Conservation (phyloP, 2,329 filamentous ascomycete genomes). For the Aspergillus pseudoviridinutans region DNA sequence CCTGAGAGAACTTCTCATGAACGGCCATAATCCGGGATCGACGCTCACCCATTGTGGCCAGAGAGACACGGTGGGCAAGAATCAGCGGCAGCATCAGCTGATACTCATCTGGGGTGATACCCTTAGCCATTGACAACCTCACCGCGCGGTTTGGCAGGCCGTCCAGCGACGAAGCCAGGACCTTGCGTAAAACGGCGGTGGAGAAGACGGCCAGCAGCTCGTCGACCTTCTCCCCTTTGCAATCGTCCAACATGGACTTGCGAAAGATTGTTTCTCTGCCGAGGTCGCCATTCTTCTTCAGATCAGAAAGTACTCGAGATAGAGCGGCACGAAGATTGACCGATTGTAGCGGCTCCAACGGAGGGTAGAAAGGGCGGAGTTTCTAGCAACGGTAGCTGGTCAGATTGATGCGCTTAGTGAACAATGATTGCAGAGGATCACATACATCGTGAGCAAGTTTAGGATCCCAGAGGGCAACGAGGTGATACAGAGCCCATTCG, state of each 20-base stretch:
- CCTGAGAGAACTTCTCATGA: conserved; percentile 61
- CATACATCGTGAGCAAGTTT: conserved; percentile 68
- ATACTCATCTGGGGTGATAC: conserved; percentile 30
- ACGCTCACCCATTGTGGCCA: conserved; percentile 56
- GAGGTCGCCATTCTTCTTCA: conserved; percentile 82
- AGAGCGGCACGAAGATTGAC: conserved; percentile 82
- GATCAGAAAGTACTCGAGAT: conserved; percentile 72
- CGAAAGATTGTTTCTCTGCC: conserved; percentile 76
- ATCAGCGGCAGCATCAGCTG: conserved; percentile 59
- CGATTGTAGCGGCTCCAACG: conserved; percentile 83
- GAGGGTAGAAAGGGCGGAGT: conserved; percentile 85
- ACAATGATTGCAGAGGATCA: background rate
- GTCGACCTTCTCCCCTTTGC: conserved; percentile 83
- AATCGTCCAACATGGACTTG: conserved; percentile 96
- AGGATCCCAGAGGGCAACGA: conserved; percentile 80
- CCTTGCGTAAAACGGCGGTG: conserved; percentile 71
- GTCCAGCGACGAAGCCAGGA: conserved; percentile 44
- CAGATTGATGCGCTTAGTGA: background rate
- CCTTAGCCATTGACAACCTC: conserved; percentile 52
- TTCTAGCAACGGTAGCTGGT: conserved; percentile 54
- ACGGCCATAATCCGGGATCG: conserved; percentile 58
- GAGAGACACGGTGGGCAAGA: conserved; percentile 66
- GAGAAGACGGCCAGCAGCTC: conserved; percentile 84
- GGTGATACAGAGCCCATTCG: conserved; percentile 86
- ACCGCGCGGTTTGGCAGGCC: conserved; percentile 50